Conservation (phyloP, 768 basidiomycete species). For the Suillus brevipes region DNA sequence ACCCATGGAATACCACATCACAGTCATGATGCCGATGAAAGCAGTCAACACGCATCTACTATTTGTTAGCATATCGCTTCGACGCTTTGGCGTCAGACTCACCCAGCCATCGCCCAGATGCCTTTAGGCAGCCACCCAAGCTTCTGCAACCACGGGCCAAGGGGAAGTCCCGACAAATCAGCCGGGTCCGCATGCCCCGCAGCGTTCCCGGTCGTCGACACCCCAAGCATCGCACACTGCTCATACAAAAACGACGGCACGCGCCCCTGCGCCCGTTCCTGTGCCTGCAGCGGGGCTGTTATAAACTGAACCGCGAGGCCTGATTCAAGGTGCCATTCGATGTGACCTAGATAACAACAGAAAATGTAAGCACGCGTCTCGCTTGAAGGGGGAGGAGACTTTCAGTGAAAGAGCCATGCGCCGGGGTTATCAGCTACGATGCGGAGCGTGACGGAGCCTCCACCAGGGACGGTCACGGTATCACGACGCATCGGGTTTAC, state of each 20-base stretch:
- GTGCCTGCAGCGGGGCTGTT: conserved; percentile 74
- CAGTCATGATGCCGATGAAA: conserved; percentile 75
- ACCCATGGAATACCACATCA: conserved; percentile 88
- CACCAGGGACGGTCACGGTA: conserved; percentile 74
- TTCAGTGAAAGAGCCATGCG: conserved; percentile 83
- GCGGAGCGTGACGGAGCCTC: conserved; percentile 69
- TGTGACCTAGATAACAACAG: conserved; percentile 53
- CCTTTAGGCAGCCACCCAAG: conserved; percentile 74
- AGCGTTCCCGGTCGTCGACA: conserved; percentile 77
- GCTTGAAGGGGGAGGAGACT: conserved; percentile 25
- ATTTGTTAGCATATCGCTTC: conserved; percentile 5
- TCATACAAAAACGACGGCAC: conserved; percentile 64
- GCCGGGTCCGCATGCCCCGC: conserved; percentile 73
- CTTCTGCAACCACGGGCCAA: conserved; percentile 73
- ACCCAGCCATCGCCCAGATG: conserved; percentile 76
- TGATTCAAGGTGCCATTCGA: conserved; percentile 82
- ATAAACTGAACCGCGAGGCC: conserved; percentile 87
- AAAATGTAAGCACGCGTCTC: neutral
- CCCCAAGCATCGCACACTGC: conserved; percentile 67
- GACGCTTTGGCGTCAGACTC: conserved; percentile 21
- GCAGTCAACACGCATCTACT: conserved; percentile 81
- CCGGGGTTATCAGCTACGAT: conserved; percentile 92
- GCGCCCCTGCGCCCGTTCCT: conserved; percentile 44
- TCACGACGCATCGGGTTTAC: conserved; percentile 92
- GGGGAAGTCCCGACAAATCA: conserved; percentile 63